Conservation (phyloP, 176 grass and related monocot genomes). For the maize (Zea mays) region DNA sequence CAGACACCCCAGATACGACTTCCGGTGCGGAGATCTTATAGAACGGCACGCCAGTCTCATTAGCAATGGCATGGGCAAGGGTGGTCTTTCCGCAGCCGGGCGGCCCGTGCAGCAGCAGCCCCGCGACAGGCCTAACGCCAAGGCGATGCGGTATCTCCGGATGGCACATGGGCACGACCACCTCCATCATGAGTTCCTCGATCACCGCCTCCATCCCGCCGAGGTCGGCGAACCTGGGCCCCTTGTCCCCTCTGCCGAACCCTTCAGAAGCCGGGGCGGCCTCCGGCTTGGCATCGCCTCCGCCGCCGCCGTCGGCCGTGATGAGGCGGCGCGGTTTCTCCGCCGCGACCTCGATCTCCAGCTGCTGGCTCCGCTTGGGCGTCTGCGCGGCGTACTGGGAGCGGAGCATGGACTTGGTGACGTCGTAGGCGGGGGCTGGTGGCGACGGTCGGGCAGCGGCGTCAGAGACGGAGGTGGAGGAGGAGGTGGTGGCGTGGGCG, state of each 20-base stretch:
- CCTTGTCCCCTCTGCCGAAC: constrained; percentile 24
- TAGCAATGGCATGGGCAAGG: constrained; percentile 81
- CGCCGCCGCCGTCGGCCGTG: constrained; percentile 40
- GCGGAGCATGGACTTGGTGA: constrained; percentile 67
- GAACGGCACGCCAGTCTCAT: constrained; percentile 82
- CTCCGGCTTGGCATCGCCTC: constrained; percentile 37
- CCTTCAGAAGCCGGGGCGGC: neutral
- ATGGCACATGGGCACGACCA: constrained; percentile 80
- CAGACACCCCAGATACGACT: constrained; percentile 83
- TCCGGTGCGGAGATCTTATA: constrained; percentile 93
- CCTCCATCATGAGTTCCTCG: constrained; percentile 86
- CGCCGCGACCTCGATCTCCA: constrained; percentile 60
- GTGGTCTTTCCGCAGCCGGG: constrained; percentile 91
- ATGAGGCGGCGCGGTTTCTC: constrained; percentile 55
- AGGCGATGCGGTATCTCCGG: constrained; percentile 65
- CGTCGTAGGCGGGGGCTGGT: constrained; percentile 45
- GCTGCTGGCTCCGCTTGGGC: constrained; percentile 33
- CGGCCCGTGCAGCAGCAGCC: constrained; percentile 76
- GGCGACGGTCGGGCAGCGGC: constrained; percentile 21
- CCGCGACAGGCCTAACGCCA: constrained; percentile 73
- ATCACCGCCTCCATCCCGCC: constrained; percentile 71
- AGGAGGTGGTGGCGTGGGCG: constrained; percentile 33
- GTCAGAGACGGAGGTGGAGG: constrained; percentile 54
- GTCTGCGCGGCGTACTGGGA: constrained; percentile 53
- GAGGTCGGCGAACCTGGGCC: constrained; percentile 63